These are phyloP conservation scores for Aspergillus fumigatiaffinis DNA, from an alignment of 2,329 filamentous ascomycete genomes.

Conservation along the genomic window DNA sequence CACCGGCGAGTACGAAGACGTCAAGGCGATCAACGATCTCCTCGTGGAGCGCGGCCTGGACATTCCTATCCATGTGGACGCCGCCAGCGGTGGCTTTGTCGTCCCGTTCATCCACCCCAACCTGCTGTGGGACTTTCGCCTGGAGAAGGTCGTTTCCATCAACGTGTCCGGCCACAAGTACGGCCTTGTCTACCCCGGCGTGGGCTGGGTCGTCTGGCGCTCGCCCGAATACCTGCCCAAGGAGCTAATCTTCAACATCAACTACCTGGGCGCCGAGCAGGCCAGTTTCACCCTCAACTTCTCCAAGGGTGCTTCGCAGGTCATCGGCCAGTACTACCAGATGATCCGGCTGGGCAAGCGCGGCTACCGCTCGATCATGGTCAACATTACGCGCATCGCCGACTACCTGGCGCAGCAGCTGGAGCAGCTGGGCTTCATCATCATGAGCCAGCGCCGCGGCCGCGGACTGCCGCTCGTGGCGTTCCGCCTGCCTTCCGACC, in stretches of 20 bases:
- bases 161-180: slow-evolving; percentile 94
- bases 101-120: slow-evolving; percentile 84
- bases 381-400: slow-evolving; percentile 82
- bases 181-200: slow-evolving; percentile 76
- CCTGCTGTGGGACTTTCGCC: slow-evolving; percentile 86
- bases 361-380: slow-evolving; percentile 90
- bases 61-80: slow-evolving; percentile 88
- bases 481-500: slow-evolving; percentile 66
- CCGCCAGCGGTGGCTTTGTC: slow-evolving; percentile 87
- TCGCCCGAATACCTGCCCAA: slow-evolving; percentile 77
- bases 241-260: slow-evolving; percentile 98
- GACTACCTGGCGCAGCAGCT: slow-evolving; percentile 79
- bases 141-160: slow-evolving; percentile 85
- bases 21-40: slow-evolving; percentile 86
- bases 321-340: slow-evolving; percentile 97
- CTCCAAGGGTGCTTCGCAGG: slow-evolving; percentile 88
- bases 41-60: slow-evolving; percentile 71
- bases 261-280: slow-evolving; percentile 94
- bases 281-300: slow-evolving; percentile 97
- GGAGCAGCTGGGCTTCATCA: slow-evolving; percentile 72
- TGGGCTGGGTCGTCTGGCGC: slow-evolving; percentile 92
- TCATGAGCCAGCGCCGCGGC: slow-evolving; percentile 78
- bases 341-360: slow-evolving; percentile 90
- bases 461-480: slow-evolving; percentile 84
- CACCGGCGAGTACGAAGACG: slow-evolving; percentile 92